Evolutionary conservation across 768 basidiomycete genomes (phyloP).

Genomic region (Tylopilus intermedius): DNA sequence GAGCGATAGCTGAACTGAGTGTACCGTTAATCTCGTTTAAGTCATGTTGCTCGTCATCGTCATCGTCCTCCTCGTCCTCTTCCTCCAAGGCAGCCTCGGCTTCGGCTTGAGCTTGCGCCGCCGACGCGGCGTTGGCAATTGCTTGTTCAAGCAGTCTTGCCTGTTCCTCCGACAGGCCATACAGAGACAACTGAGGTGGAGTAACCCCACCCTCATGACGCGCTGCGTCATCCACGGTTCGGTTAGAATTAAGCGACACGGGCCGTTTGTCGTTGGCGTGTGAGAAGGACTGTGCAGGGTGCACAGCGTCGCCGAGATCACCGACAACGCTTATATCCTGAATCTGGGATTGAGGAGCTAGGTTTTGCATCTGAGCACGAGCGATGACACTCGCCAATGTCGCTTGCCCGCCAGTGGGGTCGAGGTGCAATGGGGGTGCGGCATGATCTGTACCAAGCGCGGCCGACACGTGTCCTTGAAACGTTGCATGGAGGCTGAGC

Average conservation of each 20-base stretch:
- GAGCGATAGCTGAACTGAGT: slow-evolving; percentile 11
- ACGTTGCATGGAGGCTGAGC: slow-evolving; percentile 48
- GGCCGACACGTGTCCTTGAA: slow-evolving; percentile 55
- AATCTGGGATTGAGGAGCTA: slow-evolving; percentile 21
- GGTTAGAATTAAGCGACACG: slow-evolving; percentile 5
- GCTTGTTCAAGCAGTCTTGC: slow-evolving; percentile 64
- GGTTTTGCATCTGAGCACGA: slow-evolving; percentile 55
- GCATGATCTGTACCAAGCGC: slow-evolving; percentile 43
- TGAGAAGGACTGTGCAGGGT: slow-evolving; percentile 12
- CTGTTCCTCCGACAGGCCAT: slow-evolving; percentile 72
- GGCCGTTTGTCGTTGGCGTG: slow-evolving; percentile 2
- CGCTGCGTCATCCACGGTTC: slow-evolving; percentile 6
- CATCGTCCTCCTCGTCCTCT: slow-evolving; percentile 52
- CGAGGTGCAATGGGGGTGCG: slow-evolving; percentile 30
- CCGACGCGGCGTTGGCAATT: slow-evolving; percentile 67
- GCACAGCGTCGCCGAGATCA: not conserved
- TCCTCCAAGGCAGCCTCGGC: slow-evolving; percentile 74
- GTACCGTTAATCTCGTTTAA: slow-evolving; percentile 15
- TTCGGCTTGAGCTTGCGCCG: slow-evolving; percentile 74
- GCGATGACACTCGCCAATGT: slow-evolving; percentile 71
- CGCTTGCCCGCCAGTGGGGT: slow-evolving; percentile 54
- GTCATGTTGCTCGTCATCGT: slow-evolving; percentile 35
- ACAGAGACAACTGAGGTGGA: slow-evolving; percentile 52
- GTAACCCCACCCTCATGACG: slow-evolving; percentile 7
- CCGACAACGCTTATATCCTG: slow-evolving; percentile 6